Evolutionary conservation across 257 asterid species (phyloP).

Genomic region (Jaltomata sinuosa): DNA sequence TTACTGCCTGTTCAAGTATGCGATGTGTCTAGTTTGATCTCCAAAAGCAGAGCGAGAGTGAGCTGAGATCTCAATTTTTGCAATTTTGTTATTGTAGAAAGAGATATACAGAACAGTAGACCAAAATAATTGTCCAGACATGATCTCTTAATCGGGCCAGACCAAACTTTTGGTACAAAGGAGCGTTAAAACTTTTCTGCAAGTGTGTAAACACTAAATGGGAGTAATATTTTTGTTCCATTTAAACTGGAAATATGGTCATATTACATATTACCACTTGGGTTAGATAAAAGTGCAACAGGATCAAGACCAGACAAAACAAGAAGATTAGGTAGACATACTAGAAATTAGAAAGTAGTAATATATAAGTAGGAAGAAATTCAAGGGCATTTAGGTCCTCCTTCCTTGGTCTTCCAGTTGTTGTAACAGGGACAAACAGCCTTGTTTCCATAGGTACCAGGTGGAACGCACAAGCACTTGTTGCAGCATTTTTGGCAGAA

Average conservation of each 20-base stretch:
- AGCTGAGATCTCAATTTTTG: too few relatives aligned
- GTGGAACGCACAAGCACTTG: slow-evolving; percentile 59
- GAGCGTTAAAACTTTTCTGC: background rate
- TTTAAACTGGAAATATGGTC: background rate
- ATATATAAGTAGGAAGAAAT: background rate
- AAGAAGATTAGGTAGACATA: background rate
- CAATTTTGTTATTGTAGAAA: background rate
- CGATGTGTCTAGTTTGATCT: background rate
- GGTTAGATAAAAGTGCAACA: background rate
- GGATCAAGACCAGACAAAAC: background rate
- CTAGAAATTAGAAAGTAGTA: background rate
- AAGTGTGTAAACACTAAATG: background rate
- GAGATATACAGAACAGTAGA: background rate
- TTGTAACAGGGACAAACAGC: slow-evolving; percentile 29
- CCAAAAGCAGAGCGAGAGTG: too few relatives aligned
- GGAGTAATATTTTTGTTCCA: background rate
- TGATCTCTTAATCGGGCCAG: background rate
- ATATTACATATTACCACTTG: background rate
- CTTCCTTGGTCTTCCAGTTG: slow-evolving; percentile 56
- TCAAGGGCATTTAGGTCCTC: slow-evolving; percentile 61
- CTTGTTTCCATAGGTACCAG: slow-evolving; percentile 57
- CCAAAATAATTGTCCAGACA: background rate
- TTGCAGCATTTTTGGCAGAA: slow-evolving; percentile 54
- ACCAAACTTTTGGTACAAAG: background rate
- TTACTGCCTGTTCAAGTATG: background rate